phyloP scores from a whole-genome alignment of 1,139 yeast species.

The Candida glucosophila region DNA sequence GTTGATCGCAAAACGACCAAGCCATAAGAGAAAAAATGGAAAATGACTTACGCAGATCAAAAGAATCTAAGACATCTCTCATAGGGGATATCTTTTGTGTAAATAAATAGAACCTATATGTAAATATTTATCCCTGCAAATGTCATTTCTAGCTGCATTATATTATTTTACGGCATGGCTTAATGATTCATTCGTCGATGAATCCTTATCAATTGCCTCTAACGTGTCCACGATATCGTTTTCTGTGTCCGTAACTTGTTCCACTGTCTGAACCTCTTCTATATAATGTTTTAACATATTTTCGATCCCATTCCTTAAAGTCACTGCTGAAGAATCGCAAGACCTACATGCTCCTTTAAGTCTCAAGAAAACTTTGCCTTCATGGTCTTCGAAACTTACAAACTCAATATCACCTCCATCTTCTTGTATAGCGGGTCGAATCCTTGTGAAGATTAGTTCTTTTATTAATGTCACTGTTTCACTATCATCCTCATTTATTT shows the following conservation, averaged over 20 bases:
- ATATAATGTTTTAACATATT: conserved; percentile 75
- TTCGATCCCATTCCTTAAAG: conserved; percentile 73
- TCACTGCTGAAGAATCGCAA: conserved; percentile 68
- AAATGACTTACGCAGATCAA: too few species aligned
- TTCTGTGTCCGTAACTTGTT: conserved; percentile 41
- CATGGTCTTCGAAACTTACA: conserved; percentile 51
- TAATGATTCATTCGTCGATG: too few species aligned
- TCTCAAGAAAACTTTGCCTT: conserved; percentile 59
- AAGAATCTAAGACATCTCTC: too few species aligned
- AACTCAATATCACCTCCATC: conserved; percentile 82
- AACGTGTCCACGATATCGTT: conserved; percentile 6
- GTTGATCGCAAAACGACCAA: too few species aligned
- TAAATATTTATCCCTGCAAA: too few species aligned
- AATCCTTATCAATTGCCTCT: too few species aligned
- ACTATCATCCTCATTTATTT: conserved; percentile 51
- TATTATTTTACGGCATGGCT: too few species aligned
- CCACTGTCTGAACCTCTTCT: conserved; percentile 66
- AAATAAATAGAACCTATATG: too few species aligned
- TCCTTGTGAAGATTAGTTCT: conserved; percentile 87
- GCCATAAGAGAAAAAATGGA: too few species aligned
- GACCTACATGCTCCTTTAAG: conserved; percentile 75
- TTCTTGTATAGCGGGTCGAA: conserved; percentile 87
- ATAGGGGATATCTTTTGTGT: too few species aligned
- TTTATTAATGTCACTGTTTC: conserved; percentile 86
- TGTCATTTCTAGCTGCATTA: too few species aligned